Evolutionary conservation across 2,329 filamentous ascomycete genomes (phyloP).

Genomic region (Penicillium brevicompactum): DNA sequence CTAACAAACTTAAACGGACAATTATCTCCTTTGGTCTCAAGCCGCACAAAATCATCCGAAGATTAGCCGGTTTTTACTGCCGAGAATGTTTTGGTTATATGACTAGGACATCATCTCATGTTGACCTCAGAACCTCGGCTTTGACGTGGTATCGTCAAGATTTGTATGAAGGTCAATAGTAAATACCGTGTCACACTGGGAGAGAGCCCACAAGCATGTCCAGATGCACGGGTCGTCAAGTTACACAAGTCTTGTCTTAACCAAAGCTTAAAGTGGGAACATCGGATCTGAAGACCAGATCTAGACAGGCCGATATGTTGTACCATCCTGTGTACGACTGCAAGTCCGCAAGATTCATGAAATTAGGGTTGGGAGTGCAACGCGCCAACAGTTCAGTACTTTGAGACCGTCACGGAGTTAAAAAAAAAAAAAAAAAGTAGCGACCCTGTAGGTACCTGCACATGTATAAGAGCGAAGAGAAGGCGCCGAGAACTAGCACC

Average conservation of each 20-base stretch:
- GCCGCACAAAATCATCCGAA: not conserved
- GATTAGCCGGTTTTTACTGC: not conserved
- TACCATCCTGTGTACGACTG: not conserved
- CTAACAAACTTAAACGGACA: not conserved
- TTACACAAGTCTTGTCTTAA: too few species aligned
- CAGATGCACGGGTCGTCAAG: not conserved
- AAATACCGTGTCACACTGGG: too few species aligned
- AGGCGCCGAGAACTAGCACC: not conserved
- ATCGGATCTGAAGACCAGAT: not conserved
- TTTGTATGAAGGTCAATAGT: too few species aligned
- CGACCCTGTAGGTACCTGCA: slow-evolving; percentile 1
- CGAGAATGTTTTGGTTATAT: not conserved
- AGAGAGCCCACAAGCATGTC: too few species aligned
- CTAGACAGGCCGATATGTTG: not conserved
- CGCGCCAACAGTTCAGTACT: not conserved
- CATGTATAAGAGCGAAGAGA: not conserved
- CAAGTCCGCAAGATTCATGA: not conserved
- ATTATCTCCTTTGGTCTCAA: not conserved
- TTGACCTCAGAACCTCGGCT: too few species aligned
- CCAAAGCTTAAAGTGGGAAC: not conserved
- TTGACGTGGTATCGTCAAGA: too few species aligned
- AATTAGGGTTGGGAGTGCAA: slow-evolving; percentile 1
- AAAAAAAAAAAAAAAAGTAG: not conserved
- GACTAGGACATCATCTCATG: not conserved
- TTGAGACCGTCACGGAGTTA: slow-evolving; percentile 6